These are phyloP conservation scores for Venturia carpophila DNA, from an alignment of 2,329 filamentous ascomycete species.

Conservation along the genomic window DNA sequence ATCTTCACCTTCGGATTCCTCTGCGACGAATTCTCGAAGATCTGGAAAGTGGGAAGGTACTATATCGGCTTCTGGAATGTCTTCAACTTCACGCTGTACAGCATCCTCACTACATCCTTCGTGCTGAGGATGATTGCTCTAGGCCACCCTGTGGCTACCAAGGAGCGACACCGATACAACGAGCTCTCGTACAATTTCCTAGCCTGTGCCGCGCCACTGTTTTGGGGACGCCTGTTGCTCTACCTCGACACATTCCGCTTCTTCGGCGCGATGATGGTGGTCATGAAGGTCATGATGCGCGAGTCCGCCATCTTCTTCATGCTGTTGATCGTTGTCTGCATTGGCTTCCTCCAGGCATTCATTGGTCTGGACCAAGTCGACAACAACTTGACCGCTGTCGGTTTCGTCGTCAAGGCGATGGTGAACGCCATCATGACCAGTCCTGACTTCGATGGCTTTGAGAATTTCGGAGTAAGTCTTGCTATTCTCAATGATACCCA, in stretches of 20 bases:
- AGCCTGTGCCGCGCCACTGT: conserved; percentile 89
- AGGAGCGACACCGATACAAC: conserved; percentile 58
- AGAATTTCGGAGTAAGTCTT: conserved; percentile 59
- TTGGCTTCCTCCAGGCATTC: conserved; percentile 89
- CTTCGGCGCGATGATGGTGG: conserved; percentile 96
- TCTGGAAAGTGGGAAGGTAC: conserved; percentile 87
- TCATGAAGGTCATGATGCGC: conserved; percentile 65
- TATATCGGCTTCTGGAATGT: conserved; percentile 97
- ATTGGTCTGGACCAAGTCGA: conserved; percentile 83
- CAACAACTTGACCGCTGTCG: conserved; percentile 51
- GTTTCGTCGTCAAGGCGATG: conserved; percentile 74
- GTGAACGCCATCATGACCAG: conserved; percentile 84
- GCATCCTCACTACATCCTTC: conserved; percentile 69
- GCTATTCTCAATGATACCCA: background rate
- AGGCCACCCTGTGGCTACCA: conserved; percentile 45
- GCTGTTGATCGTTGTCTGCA: conserved; percentile 70
- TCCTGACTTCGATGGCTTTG: conserved; percentile 83
- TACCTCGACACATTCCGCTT: conserved; percentile 92
- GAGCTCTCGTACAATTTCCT: conserved; percentile 87
- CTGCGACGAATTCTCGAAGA: conserved; percentile 77
- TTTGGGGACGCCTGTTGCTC: conserved; percentile 86
- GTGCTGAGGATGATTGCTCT: conserved; percentile 72
- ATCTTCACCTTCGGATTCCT: conserved; percentile 87
- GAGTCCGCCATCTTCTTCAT: conserved; percentile 92
- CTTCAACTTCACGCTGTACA: conserved; percentile 81